These are phyloP conservation scores for Aaosphaeria pasadenensis DNA, from an alignment of 2,329 filamentous ascomycete species.

Conservation along the genomic window DNA sequence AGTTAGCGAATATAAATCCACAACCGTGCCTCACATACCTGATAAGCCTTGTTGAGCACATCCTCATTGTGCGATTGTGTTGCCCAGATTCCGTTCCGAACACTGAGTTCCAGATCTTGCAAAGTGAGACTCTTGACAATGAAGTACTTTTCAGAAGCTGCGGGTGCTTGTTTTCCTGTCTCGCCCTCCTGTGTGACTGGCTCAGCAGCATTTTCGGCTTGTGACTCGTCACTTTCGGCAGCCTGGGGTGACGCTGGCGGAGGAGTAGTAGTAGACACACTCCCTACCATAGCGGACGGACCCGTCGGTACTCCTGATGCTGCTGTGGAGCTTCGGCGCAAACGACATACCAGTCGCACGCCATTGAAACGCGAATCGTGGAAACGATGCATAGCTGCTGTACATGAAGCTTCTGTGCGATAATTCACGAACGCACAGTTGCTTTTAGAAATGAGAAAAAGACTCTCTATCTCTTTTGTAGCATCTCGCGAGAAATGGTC, in stretches of 20 bases:
- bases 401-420: conserved; percentile 72
- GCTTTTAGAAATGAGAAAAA: conserved; percentile 94
- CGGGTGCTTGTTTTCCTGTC: conserved; percentile 18
- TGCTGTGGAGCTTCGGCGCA: conserved; percentile 59
- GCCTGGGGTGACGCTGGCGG: conserved; percentile 23
- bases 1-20: conserved; percentile 15
- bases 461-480: conserved; percentile 71
- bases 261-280: conserved; percentile 18
- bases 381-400: conserved; percentile 74
- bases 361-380: conserved; percentile 89
- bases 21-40: conserved; percentile 52
- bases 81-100: conserved; percentile 86
- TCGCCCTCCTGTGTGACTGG: conserved; percentile 6
- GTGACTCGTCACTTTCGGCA: conserved; percentile 9
- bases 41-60: conserved; percentile 76
- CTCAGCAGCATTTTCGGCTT: conserved; percentile 3
- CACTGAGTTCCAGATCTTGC: conserved; percentile 84
- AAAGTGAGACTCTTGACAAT: conserved; percentile 89
- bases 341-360: conserved; percentile 78
- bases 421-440: conserved; percentile 98
- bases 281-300: conserved; percentile 47
- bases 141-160: conserved; percentile 74
- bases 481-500: conserved; percentile 84
- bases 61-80: conserved; percentile 92
- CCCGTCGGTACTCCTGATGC: conserved; percentile 52